Conservation (phyloP, 2,329 filamentous ascomycete species). For the Calonectria henricotiae region DNA sequence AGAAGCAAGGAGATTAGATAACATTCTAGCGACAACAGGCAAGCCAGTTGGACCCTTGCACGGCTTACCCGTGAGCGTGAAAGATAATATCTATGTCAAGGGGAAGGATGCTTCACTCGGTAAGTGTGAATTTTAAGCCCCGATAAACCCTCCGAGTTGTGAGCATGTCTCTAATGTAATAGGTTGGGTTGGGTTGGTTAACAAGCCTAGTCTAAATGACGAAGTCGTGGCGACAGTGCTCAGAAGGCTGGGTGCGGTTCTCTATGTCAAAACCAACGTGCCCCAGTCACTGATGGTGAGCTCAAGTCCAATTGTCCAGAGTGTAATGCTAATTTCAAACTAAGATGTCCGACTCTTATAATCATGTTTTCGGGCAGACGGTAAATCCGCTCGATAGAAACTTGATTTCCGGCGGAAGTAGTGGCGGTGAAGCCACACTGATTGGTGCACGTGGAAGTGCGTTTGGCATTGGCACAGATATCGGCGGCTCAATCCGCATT, state of each 20-base stretch:
- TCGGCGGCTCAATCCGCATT: conserved; percentile 37
- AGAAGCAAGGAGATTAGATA: conserved; percentile 25
- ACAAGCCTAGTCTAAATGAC: conserved; percentile 12
- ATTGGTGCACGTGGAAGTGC: conserved; percentile 30
- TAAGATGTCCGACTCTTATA: conserved; percentile 39
- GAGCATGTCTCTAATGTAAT: background rate
- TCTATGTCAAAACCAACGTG: conserved; percentile 42
- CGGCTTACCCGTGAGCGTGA: conserved; percentile 38
- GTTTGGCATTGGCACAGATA: conserved; percentile 35
- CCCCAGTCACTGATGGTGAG: conserved; percentile 41
- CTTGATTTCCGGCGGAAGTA: conserved; percentile 38
- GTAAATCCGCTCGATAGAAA: conserved; percentile 33
- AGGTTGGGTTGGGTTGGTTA: conserved; percentile 32
- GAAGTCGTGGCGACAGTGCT: conserved; percentile 35
- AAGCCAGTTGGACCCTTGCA: conserved; percentile 31
- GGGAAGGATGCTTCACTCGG: conserved; percentile 31
- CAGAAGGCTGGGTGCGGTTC: conserved; percentile 30
- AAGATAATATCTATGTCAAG: conserved; percentile 34
- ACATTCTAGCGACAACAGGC: conserved; percentile 27
- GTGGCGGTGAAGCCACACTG: conserved; percentile 32
- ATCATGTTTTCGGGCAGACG: conserved; percentile 37
- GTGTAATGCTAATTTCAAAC: background rate
- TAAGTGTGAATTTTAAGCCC: background rate
- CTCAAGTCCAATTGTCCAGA: too few relatives aligned
- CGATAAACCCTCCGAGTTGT: too few relatives aligned